A percentile compares a stretch with the other conserved stretches of the same genome.
Conservation (phyloP, 1,284 basidiomycete species). For the Rhodofomes roseus region DNA sequence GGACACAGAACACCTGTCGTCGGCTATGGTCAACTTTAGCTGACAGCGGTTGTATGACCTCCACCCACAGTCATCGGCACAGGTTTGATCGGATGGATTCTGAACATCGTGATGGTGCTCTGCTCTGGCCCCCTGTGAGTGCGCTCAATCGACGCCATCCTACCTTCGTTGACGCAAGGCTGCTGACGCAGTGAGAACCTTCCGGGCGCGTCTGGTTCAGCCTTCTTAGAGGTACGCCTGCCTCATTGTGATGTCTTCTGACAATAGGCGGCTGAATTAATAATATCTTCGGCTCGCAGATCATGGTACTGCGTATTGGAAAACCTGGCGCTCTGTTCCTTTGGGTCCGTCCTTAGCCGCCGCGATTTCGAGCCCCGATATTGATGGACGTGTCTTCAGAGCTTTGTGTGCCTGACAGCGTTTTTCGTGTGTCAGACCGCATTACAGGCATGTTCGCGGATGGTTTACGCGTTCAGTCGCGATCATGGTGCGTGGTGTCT, state of each 20-base stretch:
- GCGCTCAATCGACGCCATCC: background rate
- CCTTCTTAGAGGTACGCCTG: conserved; percentile 56
- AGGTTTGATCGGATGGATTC: conserved; percentile 77
- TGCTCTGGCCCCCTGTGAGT: conserved; percentile 71
- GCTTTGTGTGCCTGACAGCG: conserved; percentile 74
- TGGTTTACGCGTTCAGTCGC: conserved; percentile 88
- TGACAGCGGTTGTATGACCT: background rate
- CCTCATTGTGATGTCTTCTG: background rate
- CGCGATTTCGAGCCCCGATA: conserved; percentile 1
- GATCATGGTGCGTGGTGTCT: conserved; percentile 53
- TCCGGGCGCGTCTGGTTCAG: conserved; percentile 62
- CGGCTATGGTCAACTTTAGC: background rate
- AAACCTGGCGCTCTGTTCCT: conserved; percentile 67
- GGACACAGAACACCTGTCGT: conserved; percentile 15
- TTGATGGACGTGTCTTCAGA: conserved; percentile 28
- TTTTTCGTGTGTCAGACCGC: conserved; percentile 83
- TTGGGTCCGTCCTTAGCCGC: conserved; percentile 48
- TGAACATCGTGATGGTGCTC: conserved; percentile 82
- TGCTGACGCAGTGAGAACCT: conserved; percentile 46
- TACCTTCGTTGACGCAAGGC: conserved; percentile 1
- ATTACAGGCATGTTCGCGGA: conserved; percentile 84
- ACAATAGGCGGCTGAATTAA: background rate
- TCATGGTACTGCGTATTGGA: conserved; percentile 75
- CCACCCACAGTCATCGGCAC: conserved; percentile 67
- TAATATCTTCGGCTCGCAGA: conserved; percentile 36